phyloP scores from a whole-genome alignment of 1,139 yeast species.

The Torulaspora pretoriensis region DNA sequence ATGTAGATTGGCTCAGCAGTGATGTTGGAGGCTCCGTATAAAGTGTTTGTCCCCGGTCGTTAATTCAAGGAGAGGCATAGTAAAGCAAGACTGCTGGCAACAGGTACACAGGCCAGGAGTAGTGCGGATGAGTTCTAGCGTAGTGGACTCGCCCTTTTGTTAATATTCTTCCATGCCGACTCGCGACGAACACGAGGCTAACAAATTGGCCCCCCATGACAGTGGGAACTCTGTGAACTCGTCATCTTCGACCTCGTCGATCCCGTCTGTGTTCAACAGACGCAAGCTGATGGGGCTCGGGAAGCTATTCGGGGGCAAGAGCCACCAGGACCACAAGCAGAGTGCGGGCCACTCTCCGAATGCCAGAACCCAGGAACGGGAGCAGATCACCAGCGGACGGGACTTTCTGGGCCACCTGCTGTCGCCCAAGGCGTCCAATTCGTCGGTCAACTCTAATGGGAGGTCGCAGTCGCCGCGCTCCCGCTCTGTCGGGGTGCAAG shows the following conservation, averaged over 20 bases:
- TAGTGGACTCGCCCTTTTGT: background rate
- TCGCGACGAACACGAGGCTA: constrained; percentile 3
- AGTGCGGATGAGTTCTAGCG: background rate
- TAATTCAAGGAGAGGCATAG: background rate
- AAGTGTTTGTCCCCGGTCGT: background rate
- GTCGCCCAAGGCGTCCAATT: constrained; percentile 11
- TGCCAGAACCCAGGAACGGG: constrained; percentile 1
- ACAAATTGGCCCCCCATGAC: constrained; percentile 7
- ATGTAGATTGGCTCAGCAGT: too few species aligned
- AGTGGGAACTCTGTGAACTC: constrained; percentile 12
- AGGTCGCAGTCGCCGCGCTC: constrained; percentile 4
- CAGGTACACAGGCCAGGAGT: background rate
- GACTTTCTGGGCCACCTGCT: constrained; percentile 11
- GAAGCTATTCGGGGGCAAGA: constrained; percentile 11
- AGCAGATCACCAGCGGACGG: constrained; percentile 9
- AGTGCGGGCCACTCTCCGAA: constrained; percentile 11
- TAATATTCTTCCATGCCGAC: constrained; percentile 8
- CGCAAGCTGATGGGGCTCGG: constrained; percentile 18
- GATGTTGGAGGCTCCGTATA: background rate
- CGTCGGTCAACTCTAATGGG: constrained; percentile 7
- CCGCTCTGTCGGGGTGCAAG: background rate
- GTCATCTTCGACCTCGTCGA: constrained; percentile 15
- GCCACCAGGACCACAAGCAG: constrained; percentile 2
- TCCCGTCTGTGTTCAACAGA: constrained; percentile 18
- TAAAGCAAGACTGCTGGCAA: background rate